Evolutionary conservation across 176 grass and related monocot genomes (phyloP).

Genomic region (Miscanthus lutarioriparius): DNA sequence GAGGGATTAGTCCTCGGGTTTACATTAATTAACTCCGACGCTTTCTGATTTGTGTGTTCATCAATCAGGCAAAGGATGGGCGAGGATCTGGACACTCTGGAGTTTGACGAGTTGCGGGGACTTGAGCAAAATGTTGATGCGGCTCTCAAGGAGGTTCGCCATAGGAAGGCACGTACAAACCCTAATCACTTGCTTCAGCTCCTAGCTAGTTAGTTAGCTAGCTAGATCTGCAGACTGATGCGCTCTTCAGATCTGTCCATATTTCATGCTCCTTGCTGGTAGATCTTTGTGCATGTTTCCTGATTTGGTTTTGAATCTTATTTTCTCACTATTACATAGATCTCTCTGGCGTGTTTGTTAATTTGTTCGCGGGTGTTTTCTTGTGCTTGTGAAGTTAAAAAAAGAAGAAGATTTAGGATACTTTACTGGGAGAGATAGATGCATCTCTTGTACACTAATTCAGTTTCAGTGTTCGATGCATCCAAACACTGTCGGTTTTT

Average conservation of each 20-base stretch:
- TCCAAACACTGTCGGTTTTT: background rate
- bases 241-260: slow-evolving; percentile 34
- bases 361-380: background rate
- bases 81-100: slow-evolving; percentile 70
- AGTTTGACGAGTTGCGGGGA: slow-evolving; percentile 76
- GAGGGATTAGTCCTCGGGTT: background rate
- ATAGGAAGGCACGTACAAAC: slow-evolving; percentile 60
- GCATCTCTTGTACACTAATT: background rate
- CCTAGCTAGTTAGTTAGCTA: background rate
- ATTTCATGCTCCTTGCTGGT: slow-evolving; percentile 31
- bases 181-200: background rate
- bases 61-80: slow-evolving; percentile 76
- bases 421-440: background rate
- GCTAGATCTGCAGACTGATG: background rate
- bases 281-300: background rate
- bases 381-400: background rate
- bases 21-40: no score
- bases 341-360: background rate
- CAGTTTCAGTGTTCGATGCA: background rate
- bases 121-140: slow-evolving; percentile 87
- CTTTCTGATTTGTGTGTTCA: background rate
- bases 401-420: background rate
- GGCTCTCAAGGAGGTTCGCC: slow-evolving; percentile 79
- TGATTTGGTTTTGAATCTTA: background rate
- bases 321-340: background rate